phyloP scores from a whole-genome alignment of 2,329 filamentous ascomycete genomes.

The Paecilomyces sp. region DNA sequence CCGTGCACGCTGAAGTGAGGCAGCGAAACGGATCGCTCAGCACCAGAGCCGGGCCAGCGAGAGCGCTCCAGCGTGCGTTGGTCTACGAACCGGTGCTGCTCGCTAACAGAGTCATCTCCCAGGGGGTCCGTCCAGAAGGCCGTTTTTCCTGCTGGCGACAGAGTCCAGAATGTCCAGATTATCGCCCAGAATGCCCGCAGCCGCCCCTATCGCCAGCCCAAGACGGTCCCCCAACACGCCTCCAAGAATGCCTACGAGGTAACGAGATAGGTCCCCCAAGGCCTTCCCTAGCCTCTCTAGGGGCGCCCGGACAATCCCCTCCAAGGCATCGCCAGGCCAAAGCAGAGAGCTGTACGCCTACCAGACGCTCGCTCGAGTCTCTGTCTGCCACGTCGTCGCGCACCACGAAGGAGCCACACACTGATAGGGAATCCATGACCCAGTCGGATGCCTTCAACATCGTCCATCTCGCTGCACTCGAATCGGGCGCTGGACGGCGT shows the following conservation, averaged over 20 bases:
- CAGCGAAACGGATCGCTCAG: conserved; percentile 29
- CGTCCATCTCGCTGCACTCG: background rate
- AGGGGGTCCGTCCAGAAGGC: background rate
- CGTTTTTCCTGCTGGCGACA: background rate
- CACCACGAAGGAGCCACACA: background rate
- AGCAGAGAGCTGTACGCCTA: background rate
- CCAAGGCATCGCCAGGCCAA: background rate
- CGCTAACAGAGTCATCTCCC: background rate
- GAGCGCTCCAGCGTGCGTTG: background rate
- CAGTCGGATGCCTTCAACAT: background rate
- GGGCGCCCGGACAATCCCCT: background rate
- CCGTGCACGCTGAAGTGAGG: conserved; percentile 24
- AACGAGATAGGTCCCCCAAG: background rate
- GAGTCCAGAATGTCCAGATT: background rate
- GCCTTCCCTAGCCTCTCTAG: background rate
- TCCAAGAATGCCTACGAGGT: background rate
- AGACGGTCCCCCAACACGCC: background rate
- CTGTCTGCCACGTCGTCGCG: conserved; percentile 1
- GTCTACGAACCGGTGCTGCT: background rate
- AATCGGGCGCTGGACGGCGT: background rate
- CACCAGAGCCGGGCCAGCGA: conserved; percentile 16
- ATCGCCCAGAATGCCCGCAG: background rate
- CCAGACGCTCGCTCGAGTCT: background rate
- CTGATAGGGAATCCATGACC: background rate
- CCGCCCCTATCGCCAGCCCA: background rate